Conservation (phyloP, 805 yeast genomes). For the Candida andamanensis region DNA sequence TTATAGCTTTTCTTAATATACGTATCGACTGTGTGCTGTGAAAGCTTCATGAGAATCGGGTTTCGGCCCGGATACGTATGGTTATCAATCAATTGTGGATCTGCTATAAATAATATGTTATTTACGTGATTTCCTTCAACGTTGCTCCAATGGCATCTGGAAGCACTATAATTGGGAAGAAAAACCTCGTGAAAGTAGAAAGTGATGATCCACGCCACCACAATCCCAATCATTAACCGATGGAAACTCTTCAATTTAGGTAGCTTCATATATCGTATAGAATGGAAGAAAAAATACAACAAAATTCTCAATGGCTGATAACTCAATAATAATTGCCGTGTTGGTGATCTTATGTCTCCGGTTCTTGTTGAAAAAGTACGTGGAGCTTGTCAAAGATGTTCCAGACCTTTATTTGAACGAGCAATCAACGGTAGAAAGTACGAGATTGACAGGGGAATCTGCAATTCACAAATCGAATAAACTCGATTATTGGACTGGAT, state of each 20-base stretch:
- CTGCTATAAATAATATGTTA: slow-evolving; percentile 35
- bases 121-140: slow-evolving; percentile 9
- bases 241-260: slow-evolving; percentile 21
- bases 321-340: slow-evolving; percentile 14
- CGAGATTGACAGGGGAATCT: slow-evolving; percentile 63
- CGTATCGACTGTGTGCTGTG: slow-evolving; percentile 38
- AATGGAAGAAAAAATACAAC: background rate
- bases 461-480: slow-evolving; percentile 73
- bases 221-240: slow-evolving; percentile 20
- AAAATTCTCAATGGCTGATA: slow-evolving; percentile 11
- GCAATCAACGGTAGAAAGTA: slow-evolving; percentile 63
- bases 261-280: slow-evolving; percentile 2
- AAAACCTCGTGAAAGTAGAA: slow-evolving; percentile 31
- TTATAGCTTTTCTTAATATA: slow-evolving; percentile 35
- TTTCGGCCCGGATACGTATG: slow-evolving; percentile 42
- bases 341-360: slow-evolving; percentile 16
- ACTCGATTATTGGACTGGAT: slow-evolving; percentile 65
- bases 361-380: slow-evolving; percentile 17
- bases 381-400: slow-evolving; percentile 46
- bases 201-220: slow-evolving; percentile 23
- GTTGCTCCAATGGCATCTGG: slow-evolving; percentile 27
- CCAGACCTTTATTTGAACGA: slow-evolving; percentile 51
- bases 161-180: slow-evolving; percentile 22
- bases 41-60: slow-evolving; percentile 22
- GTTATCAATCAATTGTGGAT: slow-evolving; percentile 40